These are phyloP conservation scores for Alternaria solani DNA, from an alignment of 2,329 filamentous ascomycete species.

Conservation along the genomic window DNA sequence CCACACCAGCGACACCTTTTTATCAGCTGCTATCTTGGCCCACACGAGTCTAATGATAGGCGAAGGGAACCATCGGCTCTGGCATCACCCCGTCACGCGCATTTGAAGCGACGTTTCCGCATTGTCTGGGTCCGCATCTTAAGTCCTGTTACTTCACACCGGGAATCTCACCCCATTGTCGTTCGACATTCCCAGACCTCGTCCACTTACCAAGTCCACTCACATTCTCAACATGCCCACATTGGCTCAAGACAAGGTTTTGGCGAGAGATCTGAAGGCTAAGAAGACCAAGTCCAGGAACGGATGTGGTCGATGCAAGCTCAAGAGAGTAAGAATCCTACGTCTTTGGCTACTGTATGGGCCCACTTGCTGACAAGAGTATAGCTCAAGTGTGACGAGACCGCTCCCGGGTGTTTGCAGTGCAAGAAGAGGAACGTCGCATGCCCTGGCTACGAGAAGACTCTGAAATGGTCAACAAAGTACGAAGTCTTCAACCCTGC, in stretches of 20 bases:
- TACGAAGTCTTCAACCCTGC: conserved; percentile 56
- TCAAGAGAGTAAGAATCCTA: conserved; percentile 40
- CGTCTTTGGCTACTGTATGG: not conserved
- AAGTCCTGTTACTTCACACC: conserved; percentile 24
- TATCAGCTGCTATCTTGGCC: conserved; percentile 42
- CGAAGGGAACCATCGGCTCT: conserved; percentile 38
- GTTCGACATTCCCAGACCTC: conserved; percentile 25
- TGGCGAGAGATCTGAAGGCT: conserved; percentile 37
- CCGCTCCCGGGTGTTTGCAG: conserved; percentile 53
- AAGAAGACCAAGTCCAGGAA: conserved; percentile 51
- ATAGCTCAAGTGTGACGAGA: conserved; percentile 57
- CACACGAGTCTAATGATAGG: conserved; percentile 28
- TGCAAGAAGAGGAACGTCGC: conserved; percentile 54
- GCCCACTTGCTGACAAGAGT: conserved; percentile 25
- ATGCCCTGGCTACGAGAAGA: conserved; percentile 59
- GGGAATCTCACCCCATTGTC: conserved; percentile 30
- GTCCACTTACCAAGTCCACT: conserved; percentile 9
- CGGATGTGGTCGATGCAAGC: conserved; percentile 47
- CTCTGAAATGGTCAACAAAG: conserved; percentile 59
- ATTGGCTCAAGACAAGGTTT: conserved; percentile 37
- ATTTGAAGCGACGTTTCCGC: conserved; percentile 26
- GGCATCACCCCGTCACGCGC: conserved; percentile 32
- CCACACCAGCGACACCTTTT: conserved; percentile 33
- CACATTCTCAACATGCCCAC: conserved; percentile 38
- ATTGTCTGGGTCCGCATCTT: conserved; percentile 29